phyloP scores from a whole-genome alignment of 345 rosid genomes.

The Rhodamnia rubescens region DNA sequence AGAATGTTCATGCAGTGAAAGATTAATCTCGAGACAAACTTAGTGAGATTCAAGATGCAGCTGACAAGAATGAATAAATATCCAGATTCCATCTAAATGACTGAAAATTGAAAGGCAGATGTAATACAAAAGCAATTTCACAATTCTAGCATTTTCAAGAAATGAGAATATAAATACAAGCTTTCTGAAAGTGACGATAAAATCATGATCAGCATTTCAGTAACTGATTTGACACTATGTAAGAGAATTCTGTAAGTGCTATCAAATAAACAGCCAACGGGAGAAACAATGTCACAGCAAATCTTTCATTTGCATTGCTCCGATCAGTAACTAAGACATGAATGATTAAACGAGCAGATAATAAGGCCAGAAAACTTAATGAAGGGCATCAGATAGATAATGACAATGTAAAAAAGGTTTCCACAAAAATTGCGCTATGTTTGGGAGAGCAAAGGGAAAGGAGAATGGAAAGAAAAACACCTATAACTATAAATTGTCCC shows the following conservation, averaged over 20 bases:
- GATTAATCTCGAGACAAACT: not conserved
- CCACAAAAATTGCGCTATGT: not conserved
- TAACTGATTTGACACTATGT: not conserved
- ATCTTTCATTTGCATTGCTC: not conserved
- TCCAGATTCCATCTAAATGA: not conserved
- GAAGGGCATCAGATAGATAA: not conserved
- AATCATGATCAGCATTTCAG: not conserved
- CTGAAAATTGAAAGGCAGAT: not conserved
- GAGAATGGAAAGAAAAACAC: not conserved
- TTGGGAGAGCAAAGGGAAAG: not conserved
- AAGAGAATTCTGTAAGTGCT: not conserved
- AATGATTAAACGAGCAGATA: not conserved
- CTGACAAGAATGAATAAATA: not conserved
- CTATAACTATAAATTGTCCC: not conserved
- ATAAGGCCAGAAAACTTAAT: not conserved
- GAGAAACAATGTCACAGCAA: not conserved
- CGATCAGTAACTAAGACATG: not conserved
- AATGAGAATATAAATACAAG: not conserved
- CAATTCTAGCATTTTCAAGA: not conserved
- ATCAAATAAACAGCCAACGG: not conserved
- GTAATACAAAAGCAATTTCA: not conserved
- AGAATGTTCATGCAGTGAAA: not conserved
- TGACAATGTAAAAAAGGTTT: not conserved
- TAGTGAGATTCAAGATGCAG: not conserved
- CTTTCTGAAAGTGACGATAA: not conserved